phyloP scores from a whole-genome alignment of 2,329 filamentous ascomycete genomes.

The Xylariales sp. region DNA sequence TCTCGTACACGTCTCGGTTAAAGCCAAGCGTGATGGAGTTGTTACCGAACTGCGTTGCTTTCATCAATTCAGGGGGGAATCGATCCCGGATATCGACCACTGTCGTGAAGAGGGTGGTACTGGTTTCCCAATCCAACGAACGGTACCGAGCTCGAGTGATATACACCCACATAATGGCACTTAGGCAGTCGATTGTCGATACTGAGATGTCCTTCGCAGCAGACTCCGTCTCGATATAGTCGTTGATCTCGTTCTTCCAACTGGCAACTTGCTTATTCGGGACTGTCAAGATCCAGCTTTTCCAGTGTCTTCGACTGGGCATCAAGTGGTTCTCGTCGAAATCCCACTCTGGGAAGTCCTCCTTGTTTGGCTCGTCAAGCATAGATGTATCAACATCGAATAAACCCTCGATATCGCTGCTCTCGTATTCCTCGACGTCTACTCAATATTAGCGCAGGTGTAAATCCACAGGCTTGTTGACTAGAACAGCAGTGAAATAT shows the following conservation, averaged over 20 bases:
- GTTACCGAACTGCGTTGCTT: conserved; percentile 10
- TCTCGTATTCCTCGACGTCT: too few relatives aligned
- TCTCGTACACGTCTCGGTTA: neutral
- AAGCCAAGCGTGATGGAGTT: conserved; percentile 1
- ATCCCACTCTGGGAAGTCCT: conserved; percentile 1
- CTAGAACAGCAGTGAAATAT: too few relatives aligned
- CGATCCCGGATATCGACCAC: neutral
- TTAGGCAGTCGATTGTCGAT: conserved; percentile 3
- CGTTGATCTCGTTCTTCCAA: neutral
- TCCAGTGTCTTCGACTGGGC: neutral
- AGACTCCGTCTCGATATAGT: neutral
- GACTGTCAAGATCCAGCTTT: conserved; percentile 5
- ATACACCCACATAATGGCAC: conserved; percentile 7
- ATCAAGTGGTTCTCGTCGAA: neutral
- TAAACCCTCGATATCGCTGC: too few relatives aligned
- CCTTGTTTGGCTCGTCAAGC: too few relatives aligned
- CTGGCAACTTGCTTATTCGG: neutral
- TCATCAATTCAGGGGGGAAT: neutral
- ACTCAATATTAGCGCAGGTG: too few relatives aligned
- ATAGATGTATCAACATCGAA: too few relatives aligned
- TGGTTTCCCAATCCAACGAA: neutral
- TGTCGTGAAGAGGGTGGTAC: neutral
- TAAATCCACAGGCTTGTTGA: too few relatives aligned
- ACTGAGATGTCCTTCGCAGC: too few relatives aligned
- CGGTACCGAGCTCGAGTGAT: conserved; percentile 2